phyloP scores from a whole-genome alignment of 169 alveolate species.

The Toxoplasma gondii region DNA sequence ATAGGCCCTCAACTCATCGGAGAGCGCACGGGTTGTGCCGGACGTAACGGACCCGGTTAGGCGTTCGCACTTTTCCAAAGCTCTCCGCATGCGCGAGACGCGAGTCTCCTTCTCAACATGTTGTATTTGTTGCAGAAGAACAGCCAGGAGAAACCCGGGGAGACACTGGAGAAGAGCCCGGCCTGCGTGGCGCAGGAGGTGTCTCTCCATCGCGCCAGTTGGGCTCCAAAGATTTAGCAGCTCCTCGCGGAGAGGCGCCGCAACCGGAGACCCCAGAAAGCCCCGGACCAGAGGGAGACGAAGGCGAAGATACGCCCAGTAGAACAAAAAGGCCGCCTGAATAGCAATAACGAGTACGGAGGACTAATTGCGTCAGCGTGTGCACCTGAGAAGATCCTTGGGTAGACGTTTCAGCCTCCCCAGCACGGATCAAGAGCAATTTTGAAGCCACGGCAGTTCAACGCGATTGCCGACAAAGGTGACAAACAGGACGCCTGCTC shows the following conservation, averaged over 20 bases:
- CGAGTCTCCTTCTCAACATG: not conserved
- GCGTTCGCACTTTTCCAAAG: not conserved
- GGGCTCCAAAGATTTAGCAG: not conserved
- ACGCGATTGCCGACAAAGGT: too few relatives aligned
- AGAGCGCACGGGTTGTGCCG: not conserved
- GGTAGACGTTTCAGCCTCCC: too few relatives aligned
- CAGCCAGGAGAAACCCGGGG: constrained; percentile 20
- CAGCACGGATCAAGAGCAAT: too few relatives aligned
- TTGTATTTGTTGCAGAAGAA: constrained; percentile 4
- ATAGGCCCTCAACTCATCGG: not conserved
- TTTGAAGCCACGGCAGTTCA: too few relatives aligned
- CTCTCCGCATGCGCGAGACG: not conserved
- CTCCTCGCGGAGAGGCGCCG: constrained; percentile 16
- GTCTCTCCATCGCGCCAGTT: not conserved
- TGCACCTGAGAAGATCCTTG: too few relatives aligned
- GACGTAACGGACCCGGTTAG: not conserved
- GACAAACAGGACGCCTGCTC: too few relatives aligned
- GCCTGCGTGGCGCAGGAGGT: constrained; percentile 10
- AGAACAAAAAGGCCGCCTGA: constrained; percentile 30
- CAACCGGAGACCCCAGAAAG: constrained; percentile 28
- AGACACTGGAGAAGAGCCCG: constrained; percentile 22
- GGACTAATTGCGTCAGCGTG: too few relatives aligned
- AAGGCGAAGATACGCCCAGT: not conserved
- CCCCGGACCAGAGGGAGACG: not conserved
- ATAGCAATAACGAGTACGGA: not conserved